These are phyloP conservation scores for Starmerella bombicola DNA, from an alignment of 805 yeast species.

Conservation along the genomic window DNA sequence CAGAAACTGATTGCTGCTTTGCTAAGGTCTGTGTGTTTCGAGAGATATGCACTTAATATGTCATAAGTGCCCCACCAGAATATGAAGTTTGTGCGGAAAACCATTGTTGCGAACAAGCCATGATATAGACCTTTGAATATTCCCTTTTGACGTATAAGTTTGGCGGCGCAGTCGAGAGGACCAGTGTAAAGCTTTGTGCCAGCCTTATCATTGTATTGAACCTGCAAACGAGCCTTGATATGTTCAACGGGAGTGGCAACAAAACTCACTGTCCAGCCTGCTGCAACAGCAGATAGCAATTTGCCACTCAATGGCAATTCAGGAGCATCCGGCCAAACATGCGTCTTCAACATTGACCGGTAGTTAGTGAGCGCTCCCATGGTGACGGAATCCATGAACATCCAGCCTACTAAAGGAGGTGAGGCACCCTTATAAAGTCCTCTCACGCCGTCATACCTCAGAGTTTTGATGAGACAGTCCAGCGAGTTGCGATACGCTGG, in stretches of 20 bases:
- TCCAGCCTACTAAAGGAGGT: conserved; percentile 91
- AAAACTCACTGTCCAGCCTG: conserved; percentile 85
- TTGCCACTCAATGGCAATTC: conserved; percentile 66
- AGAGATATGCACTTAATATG: conserved; percentile 56
- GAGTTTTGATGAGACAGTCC: conserved; percentile 65
- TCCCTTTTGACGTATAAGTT: conserved; percentile 40
- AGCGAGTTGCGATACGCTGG: conserved; percentile 68
- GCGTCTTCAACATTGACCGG: conserved; percentile 51
- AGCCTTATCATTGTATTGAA: conserved; percentile 71
- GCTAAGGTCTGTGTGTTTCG: conserved; percentile 49
- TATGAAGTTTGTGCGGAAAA: conserved; percentile 73
- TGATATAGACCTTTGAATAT: conserved; percentile 55
- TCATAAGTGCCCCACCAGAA: conserved; percentile 95
- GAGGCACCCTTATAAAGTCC: conserved; percentile 87
- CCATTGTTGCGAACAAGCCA: conserved; percentile 74
- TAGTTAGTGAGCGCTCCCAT: conserved; percentile 75
- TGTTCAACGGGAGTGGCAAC: conserved; percentile 94
- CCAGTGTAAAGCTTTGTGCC: conserved; percentile 55
- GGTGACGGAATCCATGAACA: conserved; percentile 84
- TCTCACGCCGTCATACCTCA: conserved; percentile 57
- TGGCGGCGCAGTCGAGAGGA: conserved; percentile 55
- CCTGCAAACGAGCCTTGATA: conserved; percentile 77
- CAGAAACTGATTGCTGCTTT: conserved; percentile 70
- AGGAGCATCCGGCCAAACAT: conserved; percentile 45
- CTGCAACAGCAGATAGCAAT: conserved; percentile 57